These are phyloP conservation scores for Nakazawaea peltata DNA, from an alignment of 805 yeast genomes.

Conservation along the genomic window DNA sequence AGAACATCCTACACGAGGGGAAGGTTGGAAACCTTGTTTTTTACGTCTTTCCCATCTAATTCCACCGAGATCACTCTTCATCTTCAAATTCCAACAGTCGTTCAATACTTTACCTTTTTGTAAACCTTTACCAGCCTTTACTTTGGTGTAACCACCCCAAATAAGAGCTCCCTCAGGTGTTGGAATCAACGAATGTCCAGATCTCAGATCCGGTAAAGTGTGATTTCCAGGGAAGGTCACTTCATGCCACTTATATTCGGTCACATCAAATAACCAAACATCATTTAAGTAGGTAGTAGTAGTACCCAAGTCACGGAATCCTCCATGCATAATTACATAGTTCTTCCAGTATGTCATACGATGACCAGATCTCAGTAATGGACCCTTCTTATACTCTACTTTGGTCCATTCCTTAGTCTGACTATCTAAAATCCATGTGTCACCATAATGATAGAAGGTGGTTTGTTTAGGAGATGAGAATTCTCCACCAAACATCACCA, in stretches of 20 bases:
- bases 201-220: constrained; percentile 80
- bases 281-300: constrained; percentile 80
- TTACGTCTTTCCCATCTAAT: constrained; percentile 85
- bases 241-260: constrained; percentile 86
- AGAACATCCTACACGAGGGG: constrained; percentile 92
- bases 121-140: constrained; percentile 79
- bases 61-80: constrained; percentile 74
- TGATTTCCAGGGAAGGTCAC: constrained; percentile 80
- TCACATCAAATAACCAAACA: constrained; percentile 87
- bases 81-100: constrained; percentile 81
- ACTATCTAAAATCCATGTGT: constrained; percentile 89
- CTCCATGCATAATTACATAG: constrained; percentile 78
- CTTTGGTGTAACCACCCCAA: constrained; percentile 93
- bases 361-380: constrained; percentile 88
- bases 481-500: constrained; percentile 91
- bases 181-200: constrained; percentile 87
- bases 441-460: constrained; percentile 93
- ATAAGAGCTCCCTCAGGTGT: constrained; percentile 72
- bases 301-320: constrained; percentile 83
- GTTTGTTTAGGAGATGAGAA: constrained; percentile 94
- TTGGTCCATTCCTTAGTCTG: constrained; percentile 85
- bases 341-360: constrained; percentile 90
- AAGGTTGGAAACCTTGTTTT: constrained; percentile 84
- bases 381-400: constrained; percentile 66
- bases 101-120: constrained; percentile 86